Evolutionary conservation across 2,329 filamentous ascomycete species (phyloP).

Genomic region (Pseudogymnoascus sp.): DNA sequence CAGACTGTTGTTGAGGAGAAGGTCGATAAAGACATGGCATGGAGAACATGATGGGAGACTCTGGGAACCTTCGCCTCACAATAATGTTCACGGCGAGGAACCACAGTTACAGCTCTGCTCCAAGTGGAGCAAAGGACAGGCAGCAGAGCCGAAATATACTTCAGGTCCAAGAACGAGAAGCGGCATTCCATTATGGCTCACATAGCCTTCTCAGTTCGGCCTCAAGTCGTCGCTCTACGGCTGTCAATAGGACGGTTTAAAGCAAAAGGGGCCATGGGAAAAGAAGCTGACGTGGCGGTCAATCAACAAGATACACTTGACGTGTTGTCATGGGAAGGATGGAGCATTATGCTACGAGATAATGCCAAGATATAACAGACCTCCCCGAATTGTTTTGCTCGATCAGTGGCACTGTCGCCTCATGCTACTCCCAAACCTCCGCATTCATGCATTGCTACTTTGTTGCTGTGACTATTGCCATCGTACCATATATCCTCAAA

Average conservation of each 20-base stretch:
- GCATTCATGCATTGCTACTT: slow-evolving; percentile 2
- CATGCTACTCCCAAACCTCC: neutral
- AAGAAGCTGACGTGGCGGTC: neutral
- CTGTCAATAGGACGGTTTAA: neutral
- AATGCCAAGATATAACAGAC: slow-evolving; percentile 4
- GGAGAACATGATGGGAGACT: slow-evolving; percentile 36
- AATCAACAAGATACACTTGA: slow-evolving; percentile 5
- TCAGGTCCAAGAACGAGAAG: neutral
- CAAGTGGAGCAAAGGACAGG: neutral
- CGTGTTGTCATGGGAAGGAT: neutral
- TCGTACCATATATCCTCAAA: neutral
- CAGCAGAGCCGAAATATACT: neutral
- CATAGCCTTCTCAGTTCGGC: neutral
- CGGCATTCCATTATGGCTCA: neutral
- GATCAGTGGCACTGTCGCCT: neutral
- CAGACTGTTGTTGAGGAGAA: slow-evolving; percentile 54
- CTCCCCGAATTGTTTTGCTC: neutral
- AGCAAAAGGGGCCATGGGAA: neutral
- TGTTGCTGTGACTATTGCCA: neutral
- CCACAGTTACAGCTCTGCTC: neutral
- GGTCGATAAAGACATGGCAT: slow-evolving; percentile 46
- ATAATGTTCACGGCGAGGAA: neutral
- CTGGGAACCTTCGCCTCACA: neutral
- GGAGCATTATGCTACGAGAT: neutral
- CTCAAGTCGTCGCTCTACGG: neutral